Evolutionary conservation across 257 asterid genomes (phyloP).

Genomic region (Schizonepeta tenuifolia): DNA sequence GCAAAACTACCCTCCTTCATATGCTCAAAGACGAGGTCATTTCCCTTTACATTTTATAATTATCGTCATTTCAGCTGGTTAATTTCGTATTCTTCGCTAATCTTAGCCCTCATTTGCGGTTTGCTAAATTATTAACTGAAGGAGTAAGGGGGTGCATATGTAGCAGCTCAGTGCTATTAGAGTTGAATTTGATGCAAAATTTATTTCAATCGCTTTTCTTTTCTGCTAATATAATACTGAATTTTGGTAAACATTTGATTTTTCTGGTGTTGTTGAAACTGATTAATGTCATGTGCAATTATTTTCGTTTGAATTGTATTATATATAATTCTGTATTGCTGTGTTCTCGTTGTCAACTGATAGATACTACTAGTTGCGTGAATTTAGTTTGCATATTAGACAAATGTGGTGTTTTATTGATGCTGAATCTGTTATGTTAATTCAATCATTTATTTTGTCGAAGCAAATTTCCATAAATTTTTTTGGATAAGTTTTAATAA

Average conservation of each 20-base stretch:
- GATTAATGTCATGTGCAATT: neutral
- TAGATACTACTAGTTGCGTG: neutral
- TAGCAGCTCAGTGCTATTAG: neutral
- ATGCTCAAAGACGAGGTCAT: slow-evolving; percentile 86
- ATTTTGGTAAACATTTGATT: neutral
- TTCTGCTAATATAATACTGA: slow-evolving; percentile 5
- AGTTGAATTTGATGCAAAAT: neutral
- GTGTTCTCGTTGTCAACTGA: neutral
- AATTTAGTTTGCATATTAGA: neutral
- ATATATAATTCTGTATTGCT: neutral
- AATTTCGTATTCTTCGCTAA: neutral
- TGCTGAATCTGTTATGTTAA: neutral
- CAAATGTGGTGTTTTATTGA: neutral
- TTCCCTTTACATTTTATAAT: neutral
- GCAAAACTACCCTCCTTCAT: slow-evolving; percentile 85
- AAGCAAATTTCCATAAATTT: neutral
- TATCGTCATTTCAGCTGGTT: neutral
- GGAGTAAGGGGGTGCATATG: neutral
- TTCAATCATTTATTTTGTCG: neutral
- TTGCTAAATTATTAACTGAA: neutral
- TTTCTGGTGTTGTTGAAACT: neutral
- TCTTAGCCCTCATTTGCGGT: neutral
- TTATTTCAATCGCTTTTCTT: neutral
- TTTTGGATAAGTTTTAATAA: neutral
- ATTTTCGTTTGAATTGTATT: too few relatives aligned